Evolutionary conservation across 192 early-diverging fungal genomes (phyloP).

Genomic region (Podila horticola): DNA sequence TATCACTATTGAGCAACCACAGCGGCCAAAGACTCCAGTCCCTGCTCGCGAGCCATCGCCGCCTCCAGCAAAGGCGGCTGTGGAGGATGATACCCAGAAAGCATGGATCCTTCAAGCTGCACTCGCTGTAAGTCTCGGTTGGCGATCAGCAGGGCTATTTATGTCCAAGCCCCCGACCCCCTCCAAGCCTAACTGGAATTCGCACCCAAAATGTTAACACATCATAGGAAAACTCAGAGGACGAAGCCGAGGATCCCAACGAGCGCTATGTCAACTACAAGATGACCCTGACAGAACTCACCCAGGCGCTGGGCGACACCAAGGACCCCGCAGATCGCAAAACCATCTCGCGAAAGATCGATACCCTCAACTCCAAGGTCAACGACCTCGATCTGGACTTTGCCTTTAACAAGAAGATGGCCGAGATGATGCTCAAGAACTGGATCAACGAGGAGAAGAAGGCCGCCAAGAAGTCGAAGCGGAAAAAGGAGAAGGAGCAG

Average conservation of each 20-base stretch:
- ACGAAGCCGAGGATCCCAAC: conserved; percentile 46
- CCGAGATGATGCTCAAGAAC: conserved; percentile 40
- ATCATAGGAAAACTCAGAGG: conserved; percentile 38
- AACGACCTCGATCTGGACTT: conserved; percentile 53
- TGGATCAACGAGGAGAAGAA: conserved; percentile 32
- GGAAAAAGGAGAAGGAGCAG: conserved; percentile 45
- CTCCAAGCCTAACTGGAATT: neutral
- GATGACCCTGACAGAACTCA: conserved; percentile 11
- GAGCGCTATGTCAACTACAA: conserved; percentile 42
- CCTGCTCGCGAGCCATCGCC: neutral
- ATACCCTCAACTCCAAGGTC: conserved; percentile 40
- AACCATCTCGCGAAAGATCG: conserved; percentile 23
- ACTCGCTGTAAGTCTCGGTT: conserved; percentile 23
- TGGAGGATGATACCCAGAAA: conserved; percentile 13
- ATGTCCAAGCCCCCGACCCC: neutral
- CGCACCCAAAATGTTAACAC: neutral
- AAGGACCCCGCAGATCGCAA: conserved; percentile 15
- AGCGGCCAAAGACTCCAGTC: neutral
- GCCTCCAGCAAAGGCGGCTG: neutral
- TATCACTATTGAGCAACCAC: conserved; percentile 6
- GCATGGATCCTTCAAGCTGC: conserved; percentile 48
- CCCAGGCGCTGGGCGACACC: conserved; percentile 11
- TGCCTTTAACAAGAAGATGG: conserved; percentile 49
- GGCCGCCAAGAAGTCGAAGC: conserved; percentile 29
- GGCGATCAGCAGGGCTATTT: neutral